A percentile compares a stretch with the other conserved stretches of the same genome.
These are phyloP conservation scores for Theobroma cacao DNA, from an alignment of 345 rosid species.

Conservation along the genomic window DNA sequence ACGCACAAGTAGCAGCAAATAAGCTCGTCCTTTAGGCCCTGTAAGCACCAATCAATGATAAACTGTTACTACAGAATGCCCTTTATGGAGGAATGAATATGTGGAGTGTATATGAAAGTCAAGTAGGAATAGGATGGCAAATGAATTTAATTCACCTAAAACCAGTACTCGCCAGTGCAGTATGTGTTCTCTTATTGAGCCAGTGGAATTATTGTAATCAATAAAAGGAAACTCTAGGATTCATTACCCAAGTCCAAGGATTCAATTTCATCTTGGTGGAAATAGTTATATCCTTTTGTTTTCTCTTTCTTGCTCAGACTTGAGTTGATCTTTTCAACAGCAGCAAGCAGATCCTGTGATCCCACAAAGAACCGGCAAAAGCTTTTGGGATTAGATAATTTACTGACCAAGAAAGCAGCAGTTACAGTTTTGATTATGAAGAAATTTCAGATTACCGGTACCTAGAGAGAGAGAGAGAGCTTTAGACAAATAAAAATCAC, in stretches of 20 bases:
- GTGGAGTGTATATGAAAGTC: not conserved
- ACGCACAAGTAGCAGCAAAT: conserved; percentile 54
- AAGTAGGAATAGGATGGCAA: not conserved
- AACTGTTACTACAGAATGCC: too few species aligned
- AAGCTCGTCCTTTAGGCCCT: conserved; percentile 74
- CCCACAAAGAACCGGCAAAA: not conserved
- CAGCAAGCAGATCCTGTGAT: conserved; percentile 65
- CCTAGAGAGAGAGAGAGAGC: not conserved
- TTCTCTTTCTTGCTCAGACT: conserved; percentile 47
- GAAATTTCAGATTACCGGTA: not conserved
- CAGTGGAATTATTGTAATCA: not conserved
- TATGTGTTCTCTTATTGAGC: not conserved
- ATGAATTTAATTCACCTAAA: not conserved
- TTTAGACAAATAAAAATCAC: not conserved
- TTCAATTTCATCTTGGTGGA: conserved; percentile 66
- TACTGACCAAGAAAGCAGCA: not conserved
- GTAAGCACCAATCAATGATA: not conserved
- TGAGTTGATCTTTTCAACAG: conserved; percentile 67
- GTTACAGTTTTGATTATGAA: not conserved
- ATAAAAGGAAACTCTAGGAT: not conserved
- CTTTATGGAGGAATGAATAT: not conserved
- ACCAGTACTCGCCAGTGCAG: not conserved
- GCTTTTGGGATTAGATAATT: not conserved
- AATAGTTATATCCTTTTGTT: conserved; percentile 34
- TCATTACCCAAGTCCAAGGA: conserved; percentile 59